Evolutionary conservation across 2,329 filamentous ascomycete species (phyloP).

Genomic region (Aspergillus piperis): DNA sequence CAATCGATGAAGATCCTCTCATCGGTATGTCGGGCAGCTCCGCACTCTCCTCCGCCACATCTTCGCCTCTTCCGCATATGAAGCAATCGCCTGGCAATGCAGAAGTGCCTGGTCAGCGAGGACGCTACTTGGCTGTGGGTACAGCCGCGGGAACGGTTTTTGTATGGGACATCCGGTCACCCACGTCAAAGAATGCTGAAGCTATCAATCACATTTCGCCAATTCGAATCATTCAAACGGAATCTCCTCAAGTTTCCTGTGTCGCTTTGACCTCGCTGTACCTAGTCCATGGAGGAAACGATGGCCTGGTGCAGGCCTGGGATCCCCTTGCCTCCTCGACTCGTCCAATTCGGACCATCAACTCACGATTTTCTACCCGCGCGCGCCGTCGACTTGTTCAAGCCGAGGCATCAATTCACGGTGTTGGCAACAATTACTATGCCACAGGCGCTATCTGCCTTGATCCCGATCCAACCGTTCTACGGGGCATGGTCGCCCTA

Average conservation of each 20-base stretch:
- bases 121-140: constrained; percentile 77
- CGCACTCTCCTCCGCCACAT: constrained; percentile 54
- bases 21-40: constrained; percentile 60
- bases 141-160: constrained; percentile 76
- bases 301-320: constrained; percentile 95
- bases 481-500: constrained; percentile 84
- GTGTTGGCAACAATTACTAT: constrained; percentile 72
- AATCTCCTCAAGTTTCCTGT: constrained; percentile 83
- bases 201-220: constrained; percentile 65
- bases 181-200: constrained; percentile 56
- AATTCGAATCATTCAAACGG: constrained; percentile 80
- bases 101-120: constrained; percentile 82
- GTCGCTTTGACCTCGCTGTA: constrained; percentile 83
- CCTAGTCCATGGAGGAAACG: constrained; percentile 88
- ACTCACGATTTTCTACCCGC: constrained; percentile 78
- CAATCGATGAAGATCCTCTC: constrained; percentile 76
- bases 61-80: constrained; percentile 55
- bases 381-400: constrained; percentile 74
- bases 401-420: constrained; percentile 66
- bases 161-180: constrained; percentile 80
- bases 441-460: constrained; percentile 81
- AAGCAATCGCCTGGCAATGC: constrained; percentile 43
- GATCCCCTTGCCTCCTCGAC: constrained; percentile 82
- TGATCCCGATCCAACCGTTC: constrained; percentile 80
- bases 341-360: constrained; percentile 80